Base-by-base conservation (phyloP, 345 rosid species). In the Mercurialis annua region DNA sequence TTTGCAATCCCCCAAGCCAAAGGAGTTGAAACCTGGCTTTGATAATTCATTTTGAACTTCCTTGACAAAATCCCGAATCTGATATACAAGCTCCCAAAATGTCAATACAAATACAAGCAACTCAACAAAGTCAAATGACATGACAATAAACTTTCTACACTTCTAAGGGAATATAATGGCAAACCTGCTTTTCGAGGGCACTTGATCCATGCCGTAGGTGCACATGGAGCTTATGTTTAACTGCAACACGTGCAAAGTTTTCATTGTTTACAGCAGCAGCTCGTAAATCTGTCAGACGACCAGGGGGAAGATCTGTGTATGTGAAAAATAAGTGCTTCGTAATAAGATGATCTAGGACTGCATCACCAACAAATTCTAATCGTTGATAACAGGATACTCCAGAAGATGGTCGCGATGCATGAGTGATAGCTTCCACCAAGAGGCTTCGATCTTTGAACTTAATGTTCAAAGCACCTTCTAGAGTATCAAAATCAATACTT, bases 221-320 rank as follows among this genome's bases (percentile, higher is more conserved):
- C 68, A 88, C 67, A 72, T 94, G 98, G 66, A 94, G 90, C 84
- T 84, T 87, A 71, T 91, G 99, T 51, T 91, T 91, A 62, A 94
- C 99, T 1, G 98, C 97, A 57, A 94, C 96, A 57, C 98, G 98
- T 21, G 99, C 98, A 65, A 94, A 94, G 43, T 94, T 94, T 73
- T 94, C 99, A 65, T 94, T 94, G 81, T 94, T 94, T 59, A 94
- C 99, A 64, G 99, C 99, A 52, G 99, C 98, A 72, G 98, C 99
- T 67, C 99, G 88, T 68, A 94, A 82, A 81, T 94, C 99, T 15
- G 99, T 94, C 84, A 94, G 81, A 38, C 98, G 88, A 44, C 99
- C 99, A 27, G 99, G 99, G 30, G 99, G 96, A 51, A 94, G 88
- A 77, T 88, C 77, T 16, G 95, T 86, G 68, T 94, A 89, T 0